These are phyloP conservation scores for Posidonia australis DNA, from an alignment of 106 monocot species.

Conservation along the genomic window DNA sequence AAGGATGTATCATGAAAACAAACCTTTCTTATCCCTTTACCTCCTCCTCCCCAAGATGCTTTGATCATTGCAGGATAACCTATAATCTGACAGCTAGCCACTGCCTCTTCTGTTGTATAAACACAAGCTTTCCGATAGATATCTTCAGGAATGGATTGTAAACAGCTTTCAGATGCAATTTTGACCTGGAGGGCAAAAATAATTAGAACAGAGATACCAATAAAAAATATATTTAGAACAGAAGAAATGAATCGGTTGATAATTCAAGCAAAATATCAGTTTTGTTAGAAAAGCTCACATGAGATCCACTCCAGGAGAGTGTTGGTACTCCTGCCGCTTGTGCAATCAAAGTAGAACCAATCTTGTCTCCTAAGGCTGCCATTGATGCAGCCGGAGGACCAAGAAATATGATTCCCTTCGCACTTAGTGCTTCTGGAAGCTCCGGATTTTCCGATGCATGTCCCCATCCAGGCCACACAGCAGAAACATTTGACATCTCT, in stretches of 20 bases:
- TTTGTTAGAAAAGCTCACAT: constrained; percentile 39
- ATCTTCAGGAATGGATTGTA: constrained; percentile 78
- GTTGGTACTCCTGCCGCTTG: constrained; percentile 98
- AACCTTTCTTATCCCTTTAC: constrained; percentile 99
- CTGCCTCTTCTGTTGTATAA: constrained; percentile 85
- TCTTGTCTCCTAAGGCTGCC: constrained; percentile 95
- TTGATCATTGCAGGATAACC: constrained; percentile 99
- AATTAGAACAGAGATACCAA: background rate
- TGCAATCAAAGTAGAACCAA: constrained; percentile 97
- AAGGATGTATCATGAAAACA: background rate
- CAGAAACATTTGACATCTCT: constrained; percentile 86
- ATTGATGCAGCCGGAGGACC: constrained; percentile 88
- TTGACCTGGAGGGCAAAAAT: constrained; percentile 35
- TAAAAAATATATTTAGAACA: background rate
- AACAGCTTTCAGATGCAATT: constrained; percentile 59
- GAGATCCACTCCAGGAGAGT: constrained; percentile 97
- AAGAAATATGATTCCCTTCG: constrained; percentile 91
- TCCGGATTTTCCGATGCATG: constrained; percentile 99
- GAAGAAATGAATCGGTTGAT: background rate
- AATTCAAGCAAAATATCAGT: background rate
- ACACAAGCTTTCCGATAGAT: constrained; percentile 89
- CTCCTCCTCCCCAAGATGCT: constrained; percentile 99
- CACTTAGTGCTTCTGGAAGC: constrained; percentile 77
- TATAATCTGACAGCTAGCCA: constrained; percentile 81
- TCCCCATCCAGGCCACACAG: constrained; percentile 99